Percentiles rank a stretch among this genome's conserved stretches.
These are phyloP conservation scores for Wickerhamiella galacta DNA, from an alignment of 805 yeast genomes.

Conservation along the genomic window DNA sequence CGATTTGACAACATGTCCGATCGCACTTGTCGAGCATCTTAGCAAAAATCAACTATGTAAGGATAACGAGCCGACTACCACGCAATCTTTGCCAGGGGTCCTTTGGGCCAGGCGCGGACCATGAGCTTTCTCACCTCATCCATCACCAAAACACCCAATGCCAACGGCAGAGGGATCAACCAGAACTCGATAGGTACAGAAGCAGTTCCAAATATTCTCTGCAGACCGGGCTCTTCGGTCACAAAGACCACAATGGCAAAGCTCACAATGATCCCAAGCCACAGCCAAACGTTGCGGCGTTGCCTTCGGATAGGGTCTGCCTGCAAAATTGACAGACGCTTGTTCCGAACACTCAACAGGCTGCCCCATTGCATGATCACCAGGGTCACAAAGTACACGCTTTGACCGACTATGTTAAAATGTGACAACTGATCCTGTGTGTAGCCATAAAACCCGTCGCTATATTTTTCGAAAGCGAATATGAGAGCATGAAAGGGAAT, in stretches of 20 bases:
- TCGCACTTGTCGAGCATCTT: too few species aligned
- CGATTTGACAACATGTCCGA: too few species aligned
- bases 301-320: slow-evolving; percentile 25
- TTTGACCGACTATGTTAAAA: slow-evolving; percentile 23
- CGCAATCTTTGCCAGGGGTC: slow-evolving; percentile 26
- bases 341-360: slow-evolving; percentile 28
- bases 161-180: slow-evolving; percentile 32
- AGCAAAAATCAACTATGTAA: too few species aligned
- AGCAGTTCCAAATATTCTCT: slow-evolving; percentile 23
- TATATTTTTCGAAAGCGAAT: slow-evolving; percentile 26
- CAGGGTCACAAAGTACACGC: slow-evolving; percentile 31
- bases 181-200: slow-evolving; percentile 31
- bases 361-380: slow-evolving; percentile 34
- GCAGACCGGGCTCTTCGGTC: slow-evolving; percentile 28
- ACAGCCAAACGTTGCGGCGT: slow-evolving; percentile 15
- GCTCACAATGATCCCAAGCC: slow-evolving; percentile 24
- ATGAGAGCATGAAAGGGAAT: slow-evolving; percentile 23
- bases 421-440: slow-evolving; percentile 13
- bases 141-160: slow-evolving; percentile 23
- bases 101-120: slow-evolving; percentile 25
- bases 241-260: slow-evolving; percentile 27
- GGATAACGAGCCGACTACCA: too few species aligned
- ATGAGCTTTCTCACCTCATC: slow-evolving; percentile 29
- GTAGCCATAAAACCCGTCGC: slow-evolving; percentile 11
- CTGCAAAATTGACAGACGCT: slow-evolving; percentile 28